Evolutionary conservation across 2,329 filamentous ascomycete genomes (phyloP).

Genomic region (Clarireedia homoeocarpa): DNA sequence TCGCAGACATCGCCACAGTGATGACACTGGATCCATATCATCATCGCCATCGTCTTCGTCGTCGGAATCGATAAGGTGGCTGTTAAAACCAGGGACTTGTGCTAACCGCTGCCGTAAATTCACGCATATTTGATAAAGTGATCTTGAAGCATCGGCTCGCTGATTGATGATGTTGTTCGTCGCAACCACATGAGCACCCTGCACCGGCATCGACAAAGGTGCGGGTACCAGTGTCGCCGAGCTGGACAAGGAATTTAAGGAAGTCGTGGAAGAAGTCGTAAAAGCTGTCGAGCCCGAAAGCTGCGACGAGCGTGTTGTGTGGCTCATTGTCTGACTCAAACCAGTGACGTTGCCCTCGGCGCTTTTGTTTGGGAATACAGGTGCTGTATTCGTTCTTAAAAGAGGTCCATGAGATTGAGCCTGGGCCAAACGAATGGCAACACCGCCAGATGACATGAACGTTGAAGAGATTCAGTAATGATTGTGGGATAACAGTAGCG

Average conservation of each 20-base stretch:
- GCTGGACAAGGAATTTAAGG: conserved; percentile 28
- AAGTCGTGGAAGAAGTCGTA: conserved; percentile 31
- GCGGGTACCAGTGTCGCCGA: conserved; percentile 30
- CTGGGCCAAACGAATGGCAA: conserved; percentile 26
- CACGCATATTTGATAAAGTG: conserved; percentile 92
- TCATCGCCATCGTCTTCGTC: conserved; percentile 58
- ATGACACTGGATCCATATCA: conserved; percentile 73
- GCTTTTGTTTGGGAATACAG: conserved; percentile 20
- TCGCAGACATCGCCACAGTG: conserved; percentile 81
- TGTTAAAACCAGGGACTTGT: conserved; percentile 76
- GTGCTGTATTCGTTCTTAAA: conserved; percentile 27
- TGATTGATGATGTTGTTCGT: conserved; percentile 96
- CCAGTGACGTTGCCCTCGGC: conserved; percentile 17
- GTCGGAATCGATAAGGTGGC: conserved; percentile 64
- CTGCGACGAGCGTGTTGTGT: conserved; percentile 47
- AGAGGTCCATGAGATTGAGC: conserved; percentile 28
- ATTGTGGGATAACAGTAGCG: conserved; percentile 1
- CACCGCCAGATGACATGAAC: conserved; percentile 26
- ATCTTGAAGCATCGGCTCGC: conserved; percentile 82
- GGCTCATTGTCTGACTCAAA: conserved; percentile 28
- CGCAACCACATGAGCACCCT: conserved; percentile 60
- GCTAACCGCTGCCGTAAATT: conserved; percentile 73
- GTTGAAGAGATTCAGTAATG: conserved; percentile 1
- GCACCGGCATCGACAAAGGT: conserved; percentile 27
- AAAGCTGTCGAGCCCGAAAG: conserved; percentile 53